Evolutionary conservation across 2,329 filamentous ascomycete genomes (phyloP), one percentile per base, ranked within the genome.

Genomic region (Fusarium nisikadoi): DNA sequence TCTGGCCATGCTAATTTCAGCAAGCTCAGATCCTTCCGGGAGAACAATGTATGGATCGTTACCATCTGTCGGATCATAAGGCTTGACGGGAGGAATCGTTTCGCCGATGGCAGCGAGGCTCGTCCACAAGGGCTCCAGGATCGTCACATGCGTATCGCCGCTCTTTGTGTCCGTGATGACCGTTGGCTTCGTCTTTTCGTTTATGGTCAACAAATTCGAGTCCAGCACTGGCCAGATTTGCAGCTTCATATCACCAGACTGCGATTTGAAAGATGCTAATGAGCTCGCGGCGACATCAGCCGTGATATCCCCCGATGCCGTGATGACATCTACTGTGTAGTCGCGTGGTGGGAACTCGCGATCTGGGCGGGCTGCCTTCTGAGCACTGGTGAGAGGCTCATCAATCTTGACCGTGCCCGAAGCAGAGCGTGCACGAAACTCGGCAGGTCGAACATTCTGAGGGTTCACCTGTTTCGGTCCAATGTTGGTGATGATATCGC

Each of bases 111-210:
- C 56, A 20, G 66, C 49, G 49, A 47, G 66, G 53, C 63, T 71
- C 41, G 80, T 80, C 83, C 85, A 87, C 14, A 85, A 11, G 6
- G 85, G 85, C 31, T 87, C 85, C 6, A 84, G 75, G 1, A 88
- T 66, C 1, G 65, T 73, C 5, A 88, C 62, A 1, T 71, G 70
- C 0, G 81, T 83, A 5, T 71, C 63, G 35, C 86, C 87, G 67
- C 84, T 87, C 50, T 83, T 85, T 0, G 84, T 84, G 10, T 77
- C 65, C 0, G 86, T 88, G 39, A 76, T 74, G 6, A 88, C 76
- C 27, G 75, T 67, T 3, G 80, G 77, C 9, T 75, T 58, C 16
- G 3, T 66, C 11, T 73, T 41, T 27, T 4, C 69, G 57, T 14
- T 35, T 7, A 27, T 25, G 39, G 56, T 65, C 39, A 70, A 35